Conservation (phyloP, 148 eudicot genomes). For the Amaranthus palmeri region DNA sequence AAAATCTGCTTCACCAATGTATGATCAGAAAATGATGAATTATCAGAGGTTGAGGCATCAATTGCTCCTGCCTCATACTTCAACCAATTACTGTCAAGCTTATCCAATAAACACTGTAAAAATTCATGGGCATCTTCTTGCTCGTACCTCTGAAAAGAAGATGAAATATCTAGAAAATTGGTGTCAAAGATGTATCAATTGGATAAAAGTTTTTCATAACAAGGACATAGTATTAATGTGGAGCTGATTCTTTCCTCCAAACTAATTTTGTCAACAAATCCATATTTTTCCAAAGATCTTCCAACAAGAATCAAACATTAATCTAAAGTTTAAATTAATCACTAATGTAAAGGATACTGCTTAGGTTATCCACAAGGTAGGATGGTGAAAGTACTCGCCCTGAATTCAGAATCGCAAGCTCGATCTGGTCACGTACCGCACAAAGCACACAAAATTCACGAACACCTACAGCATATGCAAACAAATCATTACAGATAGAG, state of each 20-base stretch:
- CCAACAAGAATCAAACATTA: neutral
- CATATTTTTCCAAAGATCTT: neutral
- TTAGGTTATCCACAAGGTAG: constrained; percentile 57
- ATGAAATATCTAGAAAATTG: constrained; percentile 54
- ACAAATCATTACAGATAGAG: neutral
- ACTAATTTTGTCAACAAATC: neutral
- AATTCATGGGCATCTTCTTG: constrained; percentile 98
- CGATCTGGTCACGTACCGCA: constrained; percentile 50
- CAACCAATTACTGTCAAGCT: constrained; percentile 54
- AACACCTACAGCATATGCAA: constrained; percentile 36
- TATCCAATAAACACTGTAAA: constrained; percentile 77
- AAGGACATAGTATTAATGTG: neutral
- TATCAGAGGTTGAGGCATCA: constrained; percentile 18
- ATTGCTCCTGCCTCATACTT: constrained; percentile 22
- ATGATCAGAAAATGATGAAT: constrained; percentile 27
- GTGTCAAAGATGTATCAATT: constrained; percentile 47
- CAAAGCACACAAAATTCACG: constrained; percentile 57
- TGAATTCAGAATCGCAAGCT: constrained; percentile 30
- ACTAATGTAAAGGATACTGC: constrained; percentile 53
- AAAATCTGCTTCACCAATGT: constrained; percentile 67
- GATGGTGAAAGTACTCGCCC: constrained; percentile 39
- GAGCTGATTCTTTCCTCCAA: neutral
- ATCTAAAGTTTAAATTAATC: neutral
- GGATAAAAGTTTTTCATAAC: neutral
- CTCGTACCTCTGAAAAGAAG: constrained; percentile 56